phyloP scores from a whole-genome alignment of 1,284 basidiomycete genomes.

The Moesziomyces parantarcticus region DNA sequence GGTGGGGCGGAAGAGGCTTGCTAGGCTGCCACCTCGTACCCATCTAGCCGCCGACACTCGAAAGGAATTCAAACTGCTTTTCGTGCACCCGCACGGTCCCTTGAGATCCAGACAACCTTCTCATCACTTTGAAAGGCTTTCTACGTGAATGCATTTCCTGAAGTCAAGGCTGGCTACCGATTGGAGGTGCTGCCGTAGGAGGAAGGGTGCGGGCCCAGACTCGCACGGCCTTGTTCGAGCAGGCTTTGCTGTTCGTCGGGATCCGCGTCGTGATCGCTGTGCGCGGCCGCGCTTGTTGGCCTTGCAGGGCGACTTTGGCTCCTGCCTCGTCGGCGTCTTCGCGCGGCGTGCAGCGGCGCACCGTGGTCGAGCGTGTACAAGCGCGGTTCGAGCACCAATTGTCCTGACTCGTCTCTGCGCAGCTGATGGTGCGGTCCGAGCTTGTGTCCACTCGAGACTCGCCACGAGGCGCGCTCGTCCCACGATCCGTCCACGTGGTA shows the following conservation, averaged over 20 bases:
- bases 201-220: background rate
- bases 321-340: slow-evolving; percentile 5
- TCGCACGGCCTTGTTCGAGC: slow-evolving; percentile 28
- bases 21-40: slow-evolving; percentile 46
- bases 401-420: slow-evolving; percentile 32
- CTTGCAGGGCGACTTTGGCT: slow-evolving; percentile 4
- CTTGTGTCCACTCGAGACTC: slow-evolving; percentile 52
- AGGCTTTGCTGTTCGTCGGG: slow-evolving; percentile 26
- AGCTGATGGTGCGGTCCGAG: slow-evolving; percentile 50
- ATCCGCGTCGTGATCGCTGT: background rate
- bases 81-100: too few relatives aligned
- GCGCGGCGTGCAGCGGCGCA: slow-evolving; percentile 15
- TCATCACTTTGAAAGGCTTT: too few relatives aligned
- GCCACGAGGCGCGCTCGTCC: slow-evolving; percentile 50
- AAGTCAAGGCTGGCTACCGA: background rate
- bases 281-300: background rate
- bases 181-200: slow-evolving; percentile 26
- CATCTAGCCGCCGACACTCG: background rate
- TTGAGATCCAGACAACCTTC: too few relatives aligned
- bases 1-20: slow-evolving; percentile 52
- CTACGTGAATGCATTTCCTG: too few relatives aligned
- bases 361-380: slow-evolving; percentile 39
- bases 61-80: background rate
- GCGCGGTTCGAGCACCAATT: slow-evolving; percentile 36
- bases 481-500: slow-evolving; percentile 41